Evolutionary conservation across 2,329 filamentous ascomycete species (phyloP).

Genomic region (Fusarium circinatum): DNA sequence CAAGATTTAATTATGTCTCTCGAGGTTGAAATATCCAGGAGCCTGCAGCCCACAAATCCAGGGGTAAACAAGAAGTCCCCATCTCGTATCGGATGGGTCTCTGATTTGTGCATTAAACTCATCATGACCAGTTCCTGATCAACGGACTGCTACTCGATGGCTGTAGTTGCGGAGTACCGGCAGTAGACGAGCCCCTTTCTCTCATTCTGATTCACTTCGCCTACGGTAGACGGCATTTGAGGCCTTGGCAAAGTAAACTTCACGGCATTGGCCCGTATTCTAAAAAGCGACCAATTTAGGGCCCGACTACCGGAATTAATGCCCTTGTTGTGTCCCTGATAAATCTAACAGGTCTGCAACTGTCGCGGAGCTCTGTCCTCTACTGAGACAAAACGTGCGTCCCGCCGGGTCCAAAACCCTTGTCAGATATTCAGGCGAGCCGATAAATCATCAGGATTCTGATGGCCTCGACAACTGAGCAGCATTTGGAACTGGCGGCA

Average conservation of each 20-base stretch:
- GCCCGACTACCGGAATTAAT: background rate
- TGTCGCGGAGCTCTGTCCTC: background rate
- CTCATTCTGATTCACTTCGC: background rate
- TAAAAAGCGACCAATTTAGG: slow-evolving; percentile 1
- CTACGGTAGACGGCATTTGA: slow-evolving; percentile 6
- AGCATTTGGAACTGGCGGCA: background rate
- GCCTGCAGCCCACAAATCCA: slow-evolving; percentile 20
- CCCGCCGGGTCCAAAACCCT: slow-evolving; percentile 4
- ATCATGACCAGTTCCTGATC: slow-evolving; percentile 18
- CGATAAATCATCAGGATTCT: slow-evolving; percentile 1
- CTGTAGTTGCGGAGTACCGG: background rate
- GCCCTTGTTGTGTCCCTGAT: background rate
- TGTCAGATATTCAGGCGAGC: background rate
- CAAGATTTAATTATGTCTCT: background rate
- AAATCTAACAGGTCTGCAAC: background rate
- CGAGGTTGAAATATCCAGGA: background rate
- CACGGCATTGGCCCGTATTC: background rate
- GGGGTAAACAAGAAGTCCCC: slow-evolving; percentile 18
- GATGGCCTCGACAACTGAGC: background rate
- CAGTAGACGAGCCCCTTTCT: background rate
- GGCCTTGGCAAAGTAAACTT: slow-evolving; percentile 16
- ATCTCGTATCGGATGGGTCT: slow-evolving; percentile 31
- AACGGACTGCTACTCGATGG: background rate
- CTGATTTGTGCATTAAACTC: slow-evolving; percentile 29
- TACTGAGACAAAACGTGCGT: slow-evolving; percentile 16